Evolutionary conservation across 345 rosid species (phyloP).

Genomic region (Eucalyptus sp.): DNA sequence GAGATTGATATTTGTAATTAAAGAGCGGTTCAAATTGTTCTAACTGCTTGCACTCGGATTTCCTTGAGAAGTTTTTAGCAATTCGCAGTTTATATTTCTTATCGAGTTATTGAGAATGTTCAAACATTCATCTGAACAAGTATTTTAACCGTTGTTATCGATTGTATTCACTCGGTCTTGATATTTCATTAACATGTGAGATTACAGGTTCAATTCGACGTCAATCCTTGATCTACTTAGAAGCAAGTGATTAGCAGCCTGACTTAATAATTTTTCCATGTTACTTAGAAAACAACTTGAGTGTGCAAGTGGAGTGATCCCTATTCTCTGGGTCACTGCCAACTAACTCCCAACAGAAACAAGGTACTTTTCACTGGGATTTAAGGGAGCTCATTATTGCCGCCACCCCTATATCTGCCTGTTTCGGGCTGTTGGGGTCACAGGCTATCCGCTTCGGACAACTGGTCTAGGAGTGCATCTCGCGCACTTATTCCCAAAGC

Average conservation of each 20-base stretch:
- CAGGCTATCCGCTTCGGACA: not conserved
- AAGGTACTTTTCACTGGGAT: not conserved
- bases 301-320: not conserved
- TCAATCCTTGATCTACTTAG: not conserved
- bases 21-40: not conserved
- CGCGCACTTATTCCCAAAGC: not conserved
- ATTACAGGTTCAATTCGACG: not conserved
- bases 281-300: not conserved
- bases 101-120: not conserved
- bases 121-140: not conserved
- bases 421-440: not conserved
- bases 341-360: not conserved
- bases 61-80: not conserved
- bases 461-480: not conserved
- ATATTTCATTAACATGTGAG: not conserved
- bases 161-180: not conserved
- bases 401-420: not conserved
- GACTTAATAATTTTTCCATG: not conserved
- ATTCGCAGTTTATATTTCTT: rapidly evolving
- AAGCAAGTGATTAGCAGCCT: not conserved
- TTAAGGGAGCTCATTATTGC: not conserved
- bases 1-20: not conserved
- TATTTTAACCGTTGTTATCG: rapidly evolving
- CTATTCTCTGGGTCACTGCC: not conserved
- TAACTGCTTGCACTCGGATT: not conserved